These are phyloP conservation scores for Scenedesmus sp. DNA, from an alignment of 163 green algal species.

Conservation along the genomic window DNA sequence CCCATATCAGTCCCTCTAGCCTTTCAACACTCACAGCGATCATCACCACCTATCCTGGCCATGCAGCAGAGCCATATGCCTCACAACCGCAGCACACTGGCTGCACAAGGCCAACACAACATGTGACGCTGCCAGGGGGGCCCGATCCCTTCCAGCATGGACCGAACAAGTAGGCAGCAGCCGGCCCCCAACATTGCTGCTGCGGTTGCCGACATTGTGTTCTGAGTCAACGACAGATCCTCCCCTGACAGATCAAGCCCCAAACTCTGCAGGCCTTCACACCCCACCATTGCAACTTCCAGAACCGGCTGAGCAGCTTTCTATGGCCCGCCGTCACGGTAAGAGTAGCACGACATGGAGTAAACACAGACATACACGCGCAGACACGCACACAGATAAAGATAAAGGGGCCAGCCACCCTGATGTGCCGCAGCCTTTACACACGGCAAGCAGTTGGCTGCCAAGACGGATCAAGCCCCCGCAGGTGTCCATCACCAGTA, in stretches of 20 bases:
- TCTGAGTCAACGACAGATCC: background rate
- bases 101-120: background rate
- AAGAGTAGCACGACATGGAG: background rate
- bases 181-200: background rate
- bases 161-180: background rate
- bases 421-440: background rate
- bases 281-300: background rate
- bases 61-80: background rate
- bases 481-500: background rate
- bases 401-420: background rate
- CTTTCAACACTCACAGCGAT: background rate
- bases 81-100: background rate
- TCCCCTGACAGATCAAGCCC: background rate
- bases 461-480: background rate
- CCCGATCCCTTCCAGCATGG: background rate
- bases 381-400: background rate
- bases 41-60: background rate
- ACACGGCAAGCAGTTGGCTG: background rate
- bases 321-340: too few relatives aligned
- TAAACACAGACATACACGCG: background rate
- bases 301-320: background rate
- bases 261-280: background rate
- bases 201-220: background rate
- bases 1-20: background rate
- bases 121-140: background rate